A percentile compares a stretch with the other conserved stretches of the same genome.
phyloP scores from a whole-genome alignment of 768 basidiomycete genomes.

The Gloeostereum incarnatum region DNA sequence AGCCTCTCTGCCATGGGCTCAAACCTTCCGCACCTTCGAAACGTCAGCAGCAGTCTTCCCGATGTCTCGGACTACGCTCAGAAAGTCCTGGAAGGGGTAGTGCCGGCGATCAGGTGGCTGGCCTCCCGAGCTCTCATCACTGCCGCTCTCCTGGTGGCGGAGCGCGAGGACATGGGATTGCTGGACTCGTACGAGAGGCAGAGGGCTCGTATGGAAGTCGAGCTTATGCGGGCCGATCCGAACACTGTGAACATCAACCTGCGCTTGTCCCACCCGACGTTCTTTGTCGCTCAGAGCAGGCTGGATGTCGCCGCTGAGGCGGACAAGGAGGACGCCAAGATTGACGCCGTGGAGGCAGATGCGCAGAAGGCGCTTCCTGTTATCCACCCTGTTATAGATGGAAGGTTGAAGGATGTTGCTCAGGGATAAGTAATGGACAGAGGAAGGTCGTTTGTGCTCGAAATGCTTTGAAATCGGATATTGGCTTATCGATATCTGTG shows the following conservation, averaged over 20 bases:
- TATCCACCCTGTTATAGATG: constrained; percentile 23
- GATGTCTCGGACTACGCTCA: constrained; percentile 2
- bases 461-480: too few relatives aligned
- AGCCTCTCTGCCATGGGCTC: too few relatives aligned
- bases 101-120: constrained; percentile 8
- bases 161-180: constrained; percentile 8
- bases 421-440: too few relatives aligned
- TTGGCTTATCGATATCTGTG: too few relatives aligned
- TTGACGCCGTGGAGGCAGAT: too few relatives aligned
- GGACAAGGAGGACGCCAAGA: constrained; percentile 7
- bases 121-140: constrained; percentile 6
- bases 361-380: constrained; percentile 18
- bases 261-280: constrained; percentile 7
- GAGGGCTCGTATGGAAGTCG: constrained; percentile 12
- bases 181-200: constrained; percentile 20
- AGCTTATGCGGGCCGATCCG: constrained; percentile 3
- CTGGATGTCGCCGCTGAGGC: constrained; percentile 5
- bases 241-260: constrained; percentile 2
- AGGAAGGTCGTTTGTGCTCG: too few relatives aligned
- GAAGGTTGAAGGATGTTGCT: constrained; percentile 19
- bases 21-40: too few relatives aligned
- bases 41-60: constrained; percentile 3
- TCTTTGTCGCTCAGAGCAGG: constrained; percentile 6
- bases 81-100: constrained; percentile 5
- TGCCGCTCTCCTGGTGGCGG: constrained; percentile 7